Percentiles rank a stretch among this genome's conserved stretches.
Evolutionary conservation across 2,329 filamentous ascomycete species (phyloP).

Genomic region (Aspergillus latus): DNA sequence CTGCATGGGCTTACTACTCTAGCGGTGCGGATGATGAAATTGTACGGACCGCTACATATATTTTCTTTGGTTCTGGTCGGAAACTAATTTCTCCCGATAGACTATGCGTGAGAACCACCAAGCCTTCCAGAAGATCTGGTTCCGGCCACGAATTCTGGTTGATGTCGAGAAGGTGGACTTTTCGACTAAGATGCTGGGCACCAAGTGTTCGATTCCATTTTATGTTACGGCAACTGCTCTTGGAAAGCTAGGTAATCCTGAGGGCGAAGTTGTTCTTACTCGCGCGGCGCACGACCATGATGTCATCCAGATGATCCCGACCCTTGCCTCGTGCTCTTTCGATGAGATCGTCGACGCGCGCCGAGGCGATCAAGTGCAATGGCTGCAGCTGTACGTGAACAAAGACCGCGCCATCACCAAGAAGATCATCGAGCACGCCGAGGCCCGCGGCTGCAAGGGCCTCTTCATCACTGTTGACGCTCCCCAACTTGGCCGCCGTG

Average conservation of each 20-base stretch:
- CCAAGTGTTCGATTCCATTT: constrained; percentile 80
- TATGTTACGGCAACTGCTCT: constrained; percentile 96
- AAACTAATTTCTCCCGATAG: constrained; percentile 45
- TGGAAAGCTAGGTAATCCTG: constrained; percentile 88
- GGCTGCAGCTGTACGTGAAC: constrained; percentile 97
- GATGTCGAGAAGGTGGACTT: constrained; percentile 87
- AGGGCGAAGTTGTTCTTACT: constrained; percentile 91
- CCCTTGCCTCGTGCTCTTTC: constrained; percentile 92
- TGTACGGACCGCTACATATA: constrained; percentile 44
- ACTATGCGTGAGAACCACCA: constrained; percentile 93
- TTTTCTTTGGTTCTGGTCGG: not conserved
- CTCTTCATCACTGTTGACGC: constrained; percentile 99
- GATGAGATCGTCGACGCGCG: constrained; percentile 93
- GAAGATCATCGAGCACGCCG: constrained; percentile 87
- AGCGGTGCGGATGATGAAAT: constrained; percentile 89
- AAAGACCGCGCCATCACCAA: constrained; percentile 89
- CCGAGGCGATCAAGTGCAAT: constrained; percentile 79
- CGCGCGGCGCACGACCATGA: constrained; percentile 80
- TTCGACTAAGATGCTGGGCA: constrained; percentile 90
- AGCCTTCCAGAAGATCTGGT: constrained; percentile 97
- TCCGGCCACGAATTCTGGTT: constrained; percentile 83
- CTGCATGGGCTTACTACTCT: constrained; percentile 96
- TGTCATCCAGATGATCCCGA: constrained; percentile 98
- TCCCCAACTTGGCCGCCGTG: constrained; percentile 86
- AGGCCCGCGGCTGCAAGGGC: constrained; percentile 85